Evolutionary conservation across 2,329 filamentous ascomycete genomes (phyloP).

Genomic region (Colletotrichum melonis): DNA sequence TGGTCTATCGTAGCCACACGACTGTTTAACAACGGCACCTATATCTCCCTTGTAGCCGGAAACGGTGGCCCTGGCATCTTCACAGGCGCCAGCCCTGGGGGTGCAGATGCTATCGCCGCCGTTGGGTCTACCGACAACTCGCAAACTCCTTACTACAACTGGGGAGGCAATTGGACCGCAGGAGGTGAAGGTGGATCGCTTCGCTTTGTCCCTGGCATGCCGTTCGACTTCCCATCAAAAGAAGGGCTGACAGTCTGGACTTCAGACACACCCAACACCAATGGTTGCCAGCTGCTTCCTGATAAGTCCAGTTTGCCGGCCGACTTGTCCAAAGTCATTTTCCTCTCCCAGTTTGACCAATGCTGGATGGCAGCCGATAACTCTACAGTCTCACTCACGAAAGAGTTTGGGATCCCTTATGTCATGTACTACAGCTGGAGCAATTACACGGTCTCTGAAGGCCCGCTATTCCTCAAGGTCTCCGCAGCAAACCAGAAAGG

Average conservation of each 20-base stretch:
- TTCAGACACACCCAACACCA: not conserved
- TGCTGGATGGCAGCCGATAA: constrained; percentile 7
- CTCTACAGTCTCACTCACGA: not conserved
- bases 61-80: constrained; percentile 18
- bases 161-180: constrained; percentile 28
- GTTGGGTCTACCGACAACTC: constrained; percentile 27
- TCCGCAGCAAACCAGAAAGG: constrained; percentile 39
- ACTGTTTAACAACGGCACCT: constrained; percentile 7
- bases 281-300: constrained; percentile 9
- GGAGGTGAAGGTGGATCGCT: constrained; percentile 39
- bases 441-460: constrained; percentile 54
- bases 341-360: not conserved
- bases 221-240: constrained; percentile 9
- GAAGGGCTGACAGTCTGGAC: constrained; percentile 11
- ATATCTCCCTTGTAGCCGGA: constrained; percentile 21
- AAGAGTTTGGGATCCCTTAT: constrained; percentile 50
- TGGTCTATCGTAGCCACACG: constrained; percentile 19
- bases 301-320: not conserved
- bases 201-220: constrained; percentile 33
- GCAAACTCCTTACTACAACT: constrained; percentile 21
- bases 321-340: not conserved
- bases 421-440: constrained; percentile 53
- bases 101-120: constrained; percentile 14
- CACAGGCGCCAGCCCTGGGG: constrained; percentile 10
- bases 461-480: constrained; percentile 40